Conservation (phyloP, 495 filamentous ascomycete genomes). For the Stereocaulon alpinum region DNA sequence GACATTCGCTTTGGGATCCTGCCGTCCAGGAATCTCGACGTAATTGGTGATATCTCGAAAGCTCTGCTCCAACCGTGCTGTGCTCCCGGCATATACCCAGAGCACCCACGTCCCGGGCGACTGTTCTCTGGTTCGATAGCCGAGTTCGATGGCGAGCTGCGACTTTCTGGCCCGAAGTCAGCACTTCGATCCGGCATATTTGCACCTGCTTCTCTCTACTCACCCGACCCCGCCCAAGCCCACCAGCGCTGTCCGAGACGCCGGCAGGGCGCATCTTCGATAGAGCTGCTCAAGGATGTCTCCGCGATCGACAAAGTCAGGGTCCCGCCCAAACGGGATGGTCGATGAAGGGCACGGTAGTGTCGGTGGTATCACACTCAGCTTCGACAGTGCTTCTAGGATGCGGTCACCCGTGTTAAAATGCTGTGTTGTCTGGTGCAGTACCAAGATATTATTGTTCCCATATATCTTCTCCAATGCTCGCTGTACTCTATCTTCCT, state of each 20-base stretch:
- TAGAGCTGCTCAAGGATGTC: constrained; percentile 24
- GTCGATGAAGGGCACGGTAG: constrained; percentile 18
- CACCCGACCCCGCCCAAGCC: constrained; percentile 19
- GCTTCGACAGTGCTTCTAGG: constrained; percentile 1
- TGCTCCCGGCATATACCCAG: constrained; percentile 38
- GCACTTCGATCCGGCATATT: constrained; percentile 1
- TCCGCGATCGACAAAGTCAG: constrained; percentile 29
- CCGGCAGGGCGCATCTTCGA: constrained; percentile 20
- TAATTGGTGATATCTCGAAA: constrained; percentile 32
- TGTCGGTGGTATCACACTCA: background rate
- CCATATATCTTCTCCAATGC: constrained; percentile 7
- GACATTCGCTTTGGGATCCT: constrained; percentile 33
- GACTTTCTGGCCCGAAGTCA: constrained; percentile 4
- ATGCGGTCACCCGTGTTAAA: constrained; percentile 1
- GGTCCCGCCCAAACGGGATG: constrained; percentile 28
- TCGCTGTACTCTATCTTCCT: constrained; percentile 6
- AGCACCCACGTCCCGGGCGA: constrained; percentile 39
- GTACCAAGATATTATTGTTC: constrained; percentile 4
- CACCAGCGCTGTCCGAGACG: constrained; percentile 15
- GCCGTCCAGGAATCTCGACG: constrained; percentile 27
- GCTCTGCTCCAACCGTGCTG: constrained; percentile 31
- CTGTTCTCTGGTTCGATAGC: constrained; percentile 27
- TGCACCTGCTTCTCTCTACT: constrained; percentile 8
- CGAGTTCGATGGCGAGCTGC: constrained; percentile 31
- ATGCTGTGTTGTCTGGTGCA: constrained; percentile 5